Conservation (phyloP, 495 filamentous ascomycete species). For the Oleoguttula mirabilis region DNA sequence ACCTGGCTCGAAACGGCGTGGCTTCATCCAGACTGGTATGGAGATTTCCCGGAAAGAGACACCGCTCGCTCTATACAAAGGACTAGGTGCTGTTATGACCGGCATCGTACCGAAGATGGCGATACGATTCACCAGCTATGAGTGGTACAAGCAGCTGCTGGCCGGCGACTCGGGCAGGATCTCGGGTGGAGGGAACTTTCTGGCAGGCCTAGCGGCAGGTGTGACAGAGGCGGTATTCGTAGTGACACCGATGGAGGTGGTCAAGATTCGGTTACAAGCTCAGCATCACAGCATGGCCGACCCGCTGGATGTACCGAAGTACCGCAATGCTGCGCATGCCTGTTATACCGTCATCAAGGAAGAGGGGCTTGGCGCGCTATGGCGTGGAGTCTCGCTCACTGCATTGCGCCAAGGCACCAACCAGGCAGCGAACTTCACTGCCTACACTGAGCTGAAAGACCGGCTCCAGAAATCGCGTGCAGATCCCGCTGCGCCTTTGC, state of each 20-base stretch:
- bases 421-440: slow-evolving; percentile 97
- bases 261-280: slow-evolving; percentile 95
- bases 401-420: slow-evolving; percentile 90
- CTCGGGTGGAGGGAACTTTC: slow-evolving; percentile 65
- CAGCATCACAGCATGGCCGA: slow-evolving; percentile 94
- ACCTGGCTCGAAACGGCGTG: slow-evolving; percentile 70
- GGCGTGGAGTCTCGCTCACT: slow-evolving; percentile 85
- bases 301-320: slow-evolving; percentile 82
- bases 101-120: slow-evolving; percentile 99
- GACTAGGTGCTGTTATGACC: slow-evolving; percentile 85
- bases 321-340: slow-evolving; percentile 94
- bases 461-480: slow-evolving; percentile 53
- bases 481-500: slow-evolving; percentile 47
- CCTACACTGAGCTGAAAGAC: slow-evolving; percentile 87
- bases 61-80: slow-evolving; percentile 88
- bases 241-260: slow-evolving; percentile 96
- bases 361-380: slow-evolving; percentile 76
- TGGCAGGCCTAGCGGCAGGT: slow-evolving; percentile 81
- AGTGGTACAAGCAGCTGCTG: slow-evolving; percentile 79
- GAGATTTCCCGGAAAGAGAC: slow-evolving; percentile 87
- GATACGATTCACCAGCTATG: slow-evolving; percentile 96
- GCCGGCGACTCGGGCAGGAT: slow-evolving; percentile 56
- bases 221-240: slow-evolving; percentile 93
- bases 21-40: slow-evolving; percentile 74
- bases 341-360: slow-evolving; percentile 84